Base-by-base conservation (phyloP, 2,329 filamentous ascomycete species). In the Cercospora sesami region DNA sequence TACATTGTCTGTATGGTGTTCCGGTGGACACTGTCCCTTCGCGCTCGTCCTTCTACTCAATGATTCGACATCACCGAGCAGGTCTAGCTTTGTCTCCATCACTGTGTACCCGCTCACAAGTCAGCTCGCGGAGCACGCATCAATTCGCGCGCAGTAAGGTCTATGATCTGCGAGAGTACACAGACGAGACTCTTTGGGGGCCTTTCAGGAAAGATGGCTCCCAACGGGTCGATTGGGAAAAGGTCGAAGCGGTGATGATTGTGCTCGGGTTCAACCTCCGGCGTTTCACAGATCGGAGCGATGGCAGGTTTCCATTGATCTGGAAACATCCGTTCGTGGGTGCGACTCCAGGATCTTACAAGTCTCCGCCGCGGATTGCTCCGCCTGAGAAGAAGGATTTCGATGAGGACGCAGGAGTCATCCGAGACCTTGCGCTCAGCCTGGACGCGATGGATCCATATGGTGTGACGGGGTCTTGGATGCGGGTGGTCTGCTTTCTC, bases 81-180 rank as follows among this genome's bases (percentile, higher is more conserved):
- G 66, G 39, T 65, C 18, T 45, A 9, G 39, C 58, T 30, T 61
- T 69, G 14, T 68, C 66, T 9, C 69, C 74, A 1, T 67, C 72
- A 6, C 39, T 68, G 6, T 74, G 71, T 53, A 78, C 76, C 3
- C 63, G 76, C 30, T 64, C 68, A 64, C 60, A 48, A 59, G 28
- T 64, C 39, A 51, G 53, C 45, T 45, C 57, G 28, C 64, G 66
- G 4, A 60, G 71, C 9, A 77, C 74, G 73, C 42, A 80, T 79
- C 31, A 88, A 87, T 75, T 86, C 71, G 91, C 91, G 1, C 85
- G 87, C 64, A 86, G 87, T 57, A 86, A 87, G 69, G 90, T 94
- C 3, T 94, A 94, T 72, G 91, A 94, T 75, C 79, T 94, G 59
- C 83, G 91, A 1, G 84, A 89, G 71, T 91, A 92, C 77, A 90